Evolutionary conservation across 306 rosid species (phyloP).

Genomic region (Pyrus communis): DNA sequence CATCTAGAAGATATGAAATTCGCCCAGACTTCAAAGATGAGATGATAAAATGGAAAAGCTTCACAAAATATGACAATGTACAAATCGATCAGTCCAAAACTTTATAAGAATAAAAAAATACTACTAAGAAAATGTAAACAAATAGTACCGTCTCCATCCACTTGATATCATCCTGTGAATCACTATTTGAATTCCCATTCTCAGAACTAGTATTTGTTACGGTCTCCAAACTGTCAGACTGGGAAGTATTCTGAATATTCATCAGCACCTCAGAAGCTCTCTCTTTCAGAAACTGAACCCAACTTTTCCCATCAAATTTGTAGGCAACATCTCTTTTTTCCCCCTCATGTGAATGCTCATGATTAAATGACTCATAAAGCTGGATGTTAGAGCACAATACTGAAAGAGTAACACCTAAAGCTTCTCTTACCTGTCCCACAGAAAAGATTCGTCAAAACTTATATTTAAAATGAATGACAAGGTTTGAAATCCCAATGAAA

Average conservation of each 20-base stretch:
- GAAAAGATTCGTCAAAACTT: constrained; percentile 22
- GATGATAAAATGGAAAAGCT: constrained; percentile 86
- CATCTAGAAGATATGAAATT: constrained; percentile 75
- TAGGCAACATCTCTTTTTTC: constrained; percentile 25
- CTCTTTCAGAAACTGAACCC: constrained; percentile 56
- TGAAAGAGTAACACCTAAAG: constrained; percentile 83
- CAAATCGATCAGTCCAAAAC: constrained; percentile 16
- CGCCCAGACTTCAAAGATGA: constrained; percentile 89
- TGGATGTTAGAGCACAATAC: constrained; percentile 84
- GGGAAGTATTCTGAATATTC: constrained; percentile 69
- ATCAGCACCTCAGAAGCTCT: constrained; percentile 58
- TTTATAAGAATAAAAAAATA: constrained; percentile 17
- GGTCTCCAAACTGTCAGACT: constrained; percentile 50
- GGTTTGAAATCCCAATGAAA: neutral
- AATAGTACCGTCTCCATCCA: constrained; percentile 96
- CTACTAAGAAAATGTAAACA: neutral
- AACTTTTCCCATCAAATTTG: constrained; percentile 54
- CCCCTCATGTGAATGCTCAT: constrained; percentile 29
- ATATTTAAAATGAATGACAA: neutral
- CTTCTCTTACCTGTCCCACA: constrained; percentile 77
- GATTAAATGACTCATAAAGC: constrained; percentile 55
- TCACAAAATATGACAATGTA: constrained; percentile 27
- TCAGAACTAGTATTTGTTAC: constrained; percentile 38
- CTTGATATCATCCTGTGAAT: constrained; percentile 79
- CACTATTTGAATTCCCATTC: constrained; percentile 59